phyloP scores from a whole-genome alignment of 352 stramenopile species.

The Pythium phragmiticola region DNA sequence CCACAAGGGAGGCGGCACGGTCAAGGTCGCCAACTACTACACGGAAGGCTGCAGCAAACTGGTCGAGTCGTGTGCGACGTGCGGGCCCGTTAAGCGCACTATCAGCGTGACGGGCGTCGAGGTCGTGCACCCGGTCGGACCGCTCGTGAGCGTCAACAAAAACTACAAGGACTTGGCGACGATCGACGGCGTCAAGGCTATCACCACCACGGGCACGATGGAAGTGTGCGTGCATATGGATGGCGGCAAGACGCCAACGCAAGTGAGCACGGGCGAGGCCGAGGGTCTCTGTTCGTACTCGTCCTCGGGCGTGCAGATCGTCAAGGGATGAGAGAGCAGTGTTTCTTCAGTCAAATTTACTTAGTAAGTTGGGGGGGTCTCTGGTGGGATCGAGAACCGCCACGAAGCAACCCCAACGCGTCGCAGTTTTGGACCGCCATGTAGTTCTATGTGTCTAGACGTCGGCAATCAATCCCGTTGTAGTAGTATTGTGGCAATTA shows the following conservation, averaged over 20 bases:
- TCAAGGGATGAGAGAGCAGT: conserved; percentile 9
- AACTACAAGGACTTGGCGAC: conserved; percentile 71
- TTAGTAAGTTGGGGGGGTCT: not conserved
- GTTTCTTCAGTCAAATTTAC: not conserved
- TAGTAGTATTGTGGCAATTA: no score
- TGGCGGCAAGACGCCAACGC: conserved; percentile 25
- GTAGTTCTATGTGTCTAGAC: no score
- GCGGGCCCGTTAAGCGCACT: conserved; percentile 55
- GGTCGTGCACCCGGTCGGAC: conserved; percentile 46
- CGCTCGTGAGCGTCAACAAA: conserved; percentile 63
- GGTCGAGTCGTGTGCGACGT: conserved; percentile 64
- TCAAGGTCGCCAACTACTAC: conserved; percentile 57
- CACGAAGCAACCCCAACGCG: not conserved
- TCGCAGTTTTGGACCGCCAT: no score
- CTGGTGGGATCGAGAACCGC: not conserved
- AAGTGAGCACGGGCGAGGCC: conserved; percentile 13
- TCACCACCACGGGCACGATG: conserved; percentile 26
- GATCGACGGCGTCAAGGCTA: conserved; percentile 42
- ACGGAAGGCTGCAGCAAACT: conserved; percentile 45
- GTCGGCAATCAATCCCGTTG: no score
- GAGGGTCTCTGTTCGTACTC: conserved; percentile 14
- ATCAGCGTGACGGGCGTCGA: conserved; percentile 50
- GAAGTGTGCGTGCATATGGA: conserved; percentile 31
- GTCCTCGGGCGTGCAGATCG: conserved; percentile 17
- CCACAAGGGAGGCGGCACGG: conserved; percentile 42